A percentile compares a stretch with the other conserved stretches of the same genome.
Evolutionary conservation across 768 basidiomycete genomes (phyloP).

Genomic region (Amanita polypyramis): DNA sequence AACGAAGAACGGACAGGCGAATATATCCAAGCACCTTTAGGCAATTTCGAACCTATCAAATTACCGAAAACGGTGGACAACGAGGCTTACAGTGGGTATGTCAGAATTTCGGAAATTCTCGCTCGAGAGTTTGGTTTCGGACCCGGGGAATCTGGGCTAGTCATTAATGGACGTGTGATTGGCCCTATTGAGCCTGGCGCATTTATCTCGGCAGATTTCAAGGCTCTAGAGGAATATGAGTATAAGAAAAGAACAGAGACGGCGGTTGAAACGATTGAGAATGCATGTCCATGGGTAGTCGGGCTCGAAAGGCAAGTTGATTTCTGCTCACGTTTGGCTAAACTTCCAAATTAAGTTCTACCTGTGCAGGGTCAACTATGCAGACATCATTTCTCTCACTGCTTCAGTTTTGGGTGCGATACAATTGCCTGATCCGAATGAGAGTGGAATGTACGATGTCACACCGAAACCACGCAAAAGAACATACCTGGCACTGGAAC

Average conservation of each 20-base stretch:
- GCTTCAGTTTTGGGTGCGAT: constrained; percentile 66
- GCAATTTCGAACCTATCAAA: constrained; percentile 7
- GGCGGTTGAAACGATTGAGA: constrained; percentile 54
- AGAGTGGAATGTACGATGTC: constrained; percentile 61
- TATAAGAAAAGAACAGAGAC: constrained; percentile 57
- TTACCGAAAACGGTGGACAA: constrained; percentile 18
- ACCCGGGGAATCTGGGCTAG: constrained; percentile 50
- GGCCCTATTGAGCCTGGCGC: constrained; percentile 54
- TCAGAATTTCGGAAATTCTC: constrained; percentile 35
- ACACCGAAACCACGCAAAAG: constrained; percentile 47
- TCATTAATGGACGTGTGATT: constrained; percentile 83
- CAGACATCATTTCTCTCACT: constrained; percentile 52
- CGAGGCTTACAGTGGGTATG: constrained; percentile 29
- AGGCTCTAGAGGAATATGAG: constrained; percentile 65
- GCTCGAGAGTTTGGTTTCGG: constrained; percentile 45
- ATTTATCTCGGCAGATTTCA: constrained; percentile 66
- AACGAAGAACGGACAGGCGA: constrained; percentile 5
- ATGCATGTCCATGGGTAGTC: constrained; percentile 29
- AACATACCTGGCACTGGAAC: constrained; percentile 49
- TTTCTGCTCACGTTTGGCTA: neutral
- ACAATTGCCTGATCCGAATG: constrained; percentile 63
- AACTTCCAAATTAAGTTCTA: neutral
- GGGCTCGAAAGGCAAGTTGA: constrained; percentile 32
- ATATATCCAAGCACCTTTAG: constrained; percentile 29
- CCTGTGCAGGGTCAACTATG: constrained; percentile 36